Base-by-base conservation (phyloP, 257 asterid species). In the Salvia hispanica region DNA sequence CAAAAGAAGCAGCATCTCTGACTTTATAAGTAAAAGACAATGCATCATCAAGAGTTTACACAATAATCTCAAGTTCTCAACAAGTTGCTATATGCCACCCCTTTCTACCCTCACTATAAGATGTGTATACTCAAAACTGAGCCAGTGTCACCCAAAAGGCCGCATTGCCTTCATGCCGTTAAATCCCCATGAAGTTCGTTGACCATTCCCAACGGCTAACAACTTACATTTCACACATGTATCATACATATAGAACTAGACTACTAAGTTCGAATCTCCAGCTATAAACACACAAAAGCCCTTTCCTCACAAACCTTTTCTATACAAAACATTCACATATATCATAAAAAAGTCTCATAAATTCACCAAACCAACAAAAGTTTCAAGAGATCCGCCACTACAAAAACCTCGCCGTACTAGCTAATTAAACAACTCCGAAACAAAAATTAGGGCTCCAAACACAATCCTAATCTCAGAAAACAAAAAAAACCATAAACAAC, bases 41-140 rank as follows among this genome's bases (percentile, higher is more conserved):
- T 1, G 12, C 12, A 8, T 40, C 45, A 36, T 42, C 64, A 67
- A 12, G 15, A 42, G 47, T 28, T 9, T 28, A 45, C 6, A 10
- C 15, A 28, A 33, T 31, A 55, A 48, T 67, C 13, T 16, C n/a
- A n/a, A n/a, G n/a, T n/a, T n/a, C n/a, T n/a, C 33, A 4, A 39
- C 15, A 55, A 43, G 9, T 31, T 44, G 50, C 3, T 15, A 28
- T 67, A 25, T 5, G 4, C 15, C 55, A 39, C n/a, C 62, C 54
- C 31, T 40, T 13, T 54, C 13, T 61, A 61, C 43, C 18, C 53
- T 61, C 40, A 61, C 67, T 10, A 42, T 25, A 21, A 61, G 14
- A 42, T 61, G 66, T 37, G 10, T 10, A 11, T 18, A 4, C 66
- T 12, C 57, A 9, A 40, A 7, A 51, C 13, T 13, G 31, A 51